These are phyloP conservation scores for Zelopaecilomyces penicillatus DNA, from an alignment of 2,329 filamentous ascomycete genomes.

Conservation along the genomic window DNA sequence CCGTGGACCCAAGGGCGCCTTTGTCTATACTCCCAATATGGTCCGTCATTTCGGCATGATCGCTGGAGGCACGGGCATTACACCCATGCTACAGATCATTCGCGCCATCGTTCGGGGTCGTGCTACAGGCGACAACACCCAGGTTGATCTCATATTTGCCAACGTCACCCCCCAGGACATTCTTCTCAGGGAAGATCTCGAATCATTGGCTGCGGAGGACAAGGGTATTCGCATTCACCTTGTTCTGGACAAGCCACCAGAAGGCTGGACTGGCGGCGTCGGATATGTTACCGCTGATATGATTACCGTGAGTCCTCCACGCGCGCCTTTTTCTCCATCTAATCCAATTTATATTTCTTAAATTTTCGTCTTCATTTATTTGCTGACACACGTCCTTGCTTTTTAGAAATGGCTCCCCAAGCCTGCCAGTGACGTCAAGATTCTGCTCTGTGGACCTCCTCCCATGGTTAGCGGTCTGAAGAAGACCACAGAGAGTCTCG, in stretches of 20 bases:
- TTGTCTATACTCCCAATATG: constrained; percentile 97
- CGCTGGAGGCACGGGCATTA: constrained; percentile 94
- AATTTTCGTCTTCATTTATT: neutral
- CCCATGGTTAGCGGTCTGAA: constrained; percentile 97
- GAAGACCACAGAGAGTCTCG: constrained; percentile 83
- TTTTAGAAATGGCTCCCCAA: constrained; percentile 68
- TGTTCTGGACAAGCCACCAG: constrained; percentile 90
- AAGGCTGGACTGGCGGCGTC: constrained; percentile 83
- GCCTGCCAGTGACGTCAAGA: constrained; percentile 79
- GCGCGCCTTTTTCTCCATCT: neutral
- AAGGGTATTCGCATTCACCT: constrained; percentile 81
- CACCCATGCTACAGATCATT: constrained; percentile 95
- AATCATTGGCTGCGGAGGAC: constrained; percentile 69
- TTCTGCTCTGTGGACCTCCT: constrained; percentile 88
- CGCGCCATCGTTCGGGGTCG: constrained; percentile 81
- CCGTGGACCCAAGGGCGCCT: constrained; percentile 90
- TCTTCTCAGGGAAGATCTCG: constrained; percentile 84
- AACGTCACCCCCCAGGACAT: constrained; percentile 94
- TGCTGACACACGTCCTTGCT: constrained; percentile 12
- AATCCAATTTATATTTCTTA: neutral
- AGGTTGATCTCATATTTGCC: constrained; percentile 93
- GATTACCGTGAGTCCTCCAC: constrained; percentile 60
- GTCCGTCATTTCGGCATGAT: constrained; percentile 96
- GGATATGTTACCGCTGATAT: constrained; percentile 94
- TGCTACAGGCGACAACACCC: constrained; percentile 69